Conservation (phyloP, 176 grass and related monocot species). For the Canna indica region DNA sequence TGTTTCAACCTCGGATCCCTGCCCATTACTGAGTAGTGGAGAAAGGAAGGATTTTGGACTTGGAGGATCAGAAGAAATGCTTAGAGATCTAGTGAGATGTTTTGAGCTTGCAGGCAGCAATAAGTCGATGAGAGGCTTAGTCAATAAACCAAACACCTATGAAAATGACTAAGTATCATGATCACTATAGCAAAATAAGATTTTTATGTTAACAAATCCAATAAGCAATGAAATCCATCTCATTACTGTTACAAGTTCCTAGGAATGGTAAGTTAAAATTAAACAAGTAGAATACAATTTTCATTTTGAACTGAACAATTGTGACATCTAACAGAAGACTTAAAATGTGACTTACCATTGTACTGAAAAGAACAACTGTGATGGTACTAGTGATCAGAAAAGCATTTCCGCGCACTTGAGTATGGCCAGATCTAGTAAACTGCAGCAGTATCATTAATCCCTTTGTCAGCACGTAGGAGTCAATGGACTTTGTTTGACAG, state of each 20-base stretch:
- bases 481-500: neutral
- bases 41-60: constrained; percentile 72
- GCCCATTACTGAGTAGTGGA: constrained; percentile 21
- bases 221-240: neutral
- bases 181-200: neutral
- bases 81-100: constrained; percentile 39
- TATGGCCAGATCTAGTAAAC: constrained; percentile 78
- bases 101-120: constrained; percentile 32
- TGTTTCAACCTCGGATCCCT: constrained; percentile 27
- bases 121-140: constrained; percentile 65
- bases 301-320: no score
- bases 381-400: constrained; percentile 96
- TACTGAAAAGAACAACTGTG: constrained; percentile 76
- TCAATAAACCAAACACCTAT: constrained; percentile 88
- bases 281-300: no score
- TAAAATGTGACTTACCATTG: constrained; percentile 39
- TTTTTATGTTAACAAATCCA: neutral
- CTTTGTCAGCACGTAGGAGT: neutral
- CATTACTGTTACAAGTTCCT: neutral
- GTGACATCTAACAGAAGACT: neutral
- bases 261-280: neutral
- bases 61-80: constrained; percentile 46
- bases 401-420: constrained; percentile 71
- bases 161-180: neutral
- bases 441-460: constrained; percentile 27